These are phyloP conservation scores for Lactarius psammicola DNA, from an alignment of 768 basidiomycete genomes.

Conservation along the genomic window DNA sequence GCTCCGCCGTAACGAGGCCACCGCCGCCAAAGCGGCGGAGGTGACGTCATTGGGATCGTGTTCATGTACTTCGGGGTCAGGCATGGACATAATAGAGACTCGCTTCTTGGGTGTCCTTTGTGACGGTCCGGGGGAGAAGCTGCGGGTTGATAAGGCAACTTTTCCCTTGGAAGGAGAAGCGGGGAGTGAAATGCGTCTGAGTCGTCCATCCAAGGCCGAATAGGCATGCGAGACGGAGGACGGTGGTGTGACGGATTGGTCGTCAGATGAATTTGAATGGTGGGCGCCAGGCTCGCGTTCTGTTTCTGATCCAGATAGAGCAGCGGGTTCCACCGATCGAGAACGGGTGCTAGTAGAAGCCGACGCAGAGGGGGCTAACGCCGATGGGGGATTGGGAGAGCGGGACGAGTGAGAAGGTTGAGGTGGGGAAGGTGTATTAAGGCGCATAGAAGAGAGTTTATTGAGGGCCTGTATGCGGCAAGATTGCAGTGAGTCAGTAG, in stretches of 20 bases:
- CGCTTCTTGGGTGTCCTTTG: conserved; percentile 44
- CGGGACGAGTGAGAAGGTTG: conserved; percentile 39
- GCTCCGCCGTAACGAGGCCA: conserved; percentile 55
- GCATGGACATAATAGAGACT: conserved; percentile 38
- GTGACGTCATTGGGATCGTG: conserved; percentile 44
- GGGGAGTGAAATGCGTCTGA: conserved; percentile 50
- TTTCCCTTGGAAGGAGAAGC: conserved; percentile 42
- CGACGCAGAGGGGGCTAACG: conserved; percentile 32
- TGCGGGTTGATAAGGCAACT: conserved; percentile 28
- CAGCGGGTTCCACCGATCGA: conserved; percentile 32
- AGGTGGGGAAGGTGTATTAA: conserved; percentile 55
- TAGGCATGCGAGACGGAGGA: conserved; percentile 30
- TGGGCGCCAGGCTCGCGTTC: conserved; percentile 58
- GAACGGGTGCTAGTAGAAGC: conserved; percentile 34
- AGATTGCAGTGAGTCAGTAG: neutral
- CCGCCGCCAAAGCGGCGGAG: conserved; percentile 58
- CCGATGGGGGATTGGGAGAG: conserved; percentile 29
- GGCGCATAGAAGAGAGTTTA: conserved; percentile 61
- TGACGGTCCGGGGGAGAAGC: conserved; percentile 42
- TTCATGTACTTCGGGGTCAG: conserved; percentile 29
- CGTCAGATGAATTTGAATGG: conserved; percentile 39
- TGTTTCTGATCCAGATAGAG: conserved; percentile 74
- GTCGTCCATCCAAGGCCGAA: conserved; percentile 36
- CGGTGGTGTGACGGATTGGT: conserved; percentile 41
- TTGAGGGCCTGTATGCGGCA: conserved; percentile 24